Evolutionary conservation across 169 alveolate genomes (phyloP), one percentile per base, ranked within the genome.

Genomic region (Perkinsus marinus): DNA sequence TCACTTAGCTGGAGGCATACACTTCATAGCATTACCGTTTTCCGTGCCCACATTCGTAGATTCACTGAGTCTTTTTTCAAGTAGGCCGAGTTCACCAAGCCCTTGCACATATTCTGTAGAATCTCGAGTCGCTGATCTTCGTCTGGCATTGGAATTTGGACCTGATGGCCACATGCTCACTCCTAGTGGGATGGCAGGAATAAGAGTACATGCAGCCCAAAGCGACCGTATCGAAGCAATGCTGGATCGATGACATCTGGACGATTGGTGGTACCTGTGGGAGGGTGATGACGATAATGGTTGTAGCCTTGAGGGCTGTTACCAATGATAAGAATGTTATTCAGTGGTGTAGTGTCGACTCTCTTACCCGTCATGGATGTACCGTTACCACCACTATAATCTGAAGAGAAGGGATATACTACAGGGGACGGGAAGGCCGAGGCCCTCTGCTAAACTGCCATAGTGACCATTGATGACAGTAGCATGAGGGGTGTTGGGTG

Each of bases 201-300:
- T n/a, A n/a, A n/a, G n/a, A n/a, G n/a, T 39, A 13, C 68, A 91
- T 47, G 39, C 19, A 47, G 26, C 5, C 69, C 38, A 94, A 91
- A 19, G 93, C 92, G 93, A 95, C 99, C 99, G 41, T 99, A 99
- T 90, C 99, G 95, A 92, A 98, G 93, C 96, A 98, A 96, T 13
- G 99, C 99, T 5, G 99, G 98, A 93, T 98, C 99, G 91, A 98
- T 97, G 26, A 98, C 98, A 94, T 98, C 99, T 3, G 99, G 99
- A 91, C 99, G 94, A 93, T 98, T 98, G 0, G 99, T 98, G 17
- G 99, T 99, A 38, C 99, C 99, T 90, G 98, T 96, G 22, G 9
- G 34, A 19, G 0, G 79, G 79, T 2, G 37, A 16, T 57, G 79
- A 57, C 30, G 3, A 57, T 26, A 19, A 43, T 9, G 17, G 68